Evolutionary conservation across 2,329 filamentous ascomycete genomes (phyloP).

Genomic region (Lecanosticta acicola): DNA sequence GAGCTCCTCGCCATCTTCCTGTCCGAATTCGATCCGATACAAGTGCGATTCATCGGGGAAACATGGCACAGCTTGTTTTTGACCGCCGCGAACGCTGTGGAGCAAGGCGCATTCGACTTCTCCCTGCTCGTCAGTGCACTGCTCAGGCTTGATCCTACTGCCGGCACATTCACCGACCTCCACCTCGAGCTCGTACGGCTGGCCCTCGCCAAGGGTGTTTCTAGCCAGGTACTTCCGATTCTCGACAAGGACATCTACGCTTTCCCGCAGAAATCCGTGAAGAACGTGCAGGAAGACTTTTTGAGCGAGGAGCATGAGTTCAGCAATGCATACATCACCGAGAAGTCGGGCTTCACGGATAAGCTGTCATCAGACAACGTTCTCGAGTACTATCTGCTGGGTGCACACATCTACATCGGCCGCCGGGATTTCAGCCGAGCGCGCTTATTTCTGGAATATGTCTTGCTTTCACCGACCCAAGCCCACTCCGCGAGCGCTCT

Average conservation of each 20-base stretch:
- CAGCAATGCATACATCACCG: slow-evolving; percentile 55
- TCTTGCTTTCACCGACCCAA: slow-evolving; percentile 61
- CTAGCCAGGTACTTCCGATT: slow-evolving; percentile 54
- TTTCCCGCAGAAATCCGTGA: slow-evolving; percentile 45
- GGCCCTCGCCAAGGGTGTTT: slow-evolving; percentile 51
- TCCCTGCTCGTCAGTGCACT: slow-evolving; percentile 49
- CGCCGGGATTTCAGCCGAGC: slow-evolving; percentile 40
- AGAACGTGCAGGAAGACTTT: slow-evolving; percentile 36
- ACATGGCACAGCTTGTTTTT: slow-evolving; percentile 45
- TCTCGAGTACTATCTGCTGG: slow-evolving; percentile 49
- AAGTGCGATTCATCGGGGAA: slow-evolving; percentile 50
- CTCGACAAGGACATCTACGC: slow-evolving; percentile 62
- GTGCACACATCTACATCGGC: slow-evolving; percentile 45
- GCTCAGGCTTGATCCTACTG: slow-evolving; percentile 60
- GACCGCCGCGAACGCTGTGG: slow-evolving; percentile 16
- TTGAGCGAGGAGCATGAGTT: slow-evolving; percentile 38
- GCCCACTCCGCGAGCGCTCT: slow-evolving; percentile 60
- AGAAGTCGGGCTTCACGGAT: slow-evolving; percentile 51
- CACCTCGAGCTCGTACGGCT: slow-evolving; percentile 56
- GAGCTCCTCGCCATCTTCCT: slow-evolving; percentile 46
- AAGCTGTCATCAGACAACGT: slow-evolving; percentile 50
- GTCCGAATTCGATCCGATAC: slow-evolving; percentile 48
- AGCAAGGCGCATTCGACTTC: slow-evolving; percentile 21
- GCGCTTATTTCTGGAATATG: slow-evolving; percentile 43
- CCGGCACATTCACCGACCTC: slow-evolving; percentile 59